Evolutionary conservation across 805 yeast species (phyloP), one percentile per base, ranked within the genome.

Genomic region (Saccharomycopsis fodiens): DNA sequence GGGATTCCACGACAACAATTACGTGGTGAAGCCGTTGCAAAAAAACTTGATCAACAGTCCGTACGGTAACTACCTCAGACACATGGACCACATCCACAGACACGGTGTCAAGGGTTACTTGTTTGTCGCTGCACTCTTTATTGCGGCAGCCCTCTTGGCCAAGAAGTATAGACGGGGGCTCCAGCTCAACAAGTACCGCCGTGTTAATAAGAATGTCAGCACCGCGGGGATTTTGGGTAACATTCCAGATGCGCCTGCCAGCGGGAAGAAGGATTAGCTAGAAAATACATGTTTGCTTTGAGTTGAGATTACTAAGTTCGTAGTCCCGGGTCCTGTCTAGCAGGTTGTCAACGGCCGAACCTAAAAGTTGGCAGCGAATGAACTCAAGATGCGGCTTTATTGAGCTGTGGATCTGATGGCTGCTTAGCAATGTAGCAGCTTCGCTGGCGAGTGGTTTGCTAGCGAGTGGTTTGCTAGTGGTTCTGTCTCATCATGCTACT

Each of bases 81-180:
- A 67, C 38, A 59, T 74, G 65, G 78, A 76, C 46, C 12, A 39
- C 13, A 52, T 74, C 16, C 80, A 72, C 52, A 59, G 61, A 43
- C 57, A 60, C 44, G 78, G 79, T 1, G 42, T 72, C 42, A 44
- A 61, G 25, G 79, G 74, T 0, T 76, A 74, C 54, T 34, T 62
- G 4, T 47, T 53, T 34, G 48, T 47, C 3, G 15, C 47, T 15
- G 16, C 35, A 10, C 27, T 25, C 4, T 10, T 50, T 16, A 27
- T 41, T 16, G 47, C 35, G 6, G 3, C 37, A 4, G 16, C 13
- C 25, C 12, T 42, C 39, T 35, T 36, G 22, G 27, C 39, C 22
- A 19, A 41, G 35, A 46, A 49, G 21, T 22, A 46, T 29, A 44
- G 30, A 19, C 40, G 23, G 35, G 27, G 21, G 6, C 29, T 25